Evolutionary conservation across 2,329 filamentous ascomycete genomes (phyloP), one percentile per base, ranked within the genome.

Genomic region (Cercospora sojina): DNA sequence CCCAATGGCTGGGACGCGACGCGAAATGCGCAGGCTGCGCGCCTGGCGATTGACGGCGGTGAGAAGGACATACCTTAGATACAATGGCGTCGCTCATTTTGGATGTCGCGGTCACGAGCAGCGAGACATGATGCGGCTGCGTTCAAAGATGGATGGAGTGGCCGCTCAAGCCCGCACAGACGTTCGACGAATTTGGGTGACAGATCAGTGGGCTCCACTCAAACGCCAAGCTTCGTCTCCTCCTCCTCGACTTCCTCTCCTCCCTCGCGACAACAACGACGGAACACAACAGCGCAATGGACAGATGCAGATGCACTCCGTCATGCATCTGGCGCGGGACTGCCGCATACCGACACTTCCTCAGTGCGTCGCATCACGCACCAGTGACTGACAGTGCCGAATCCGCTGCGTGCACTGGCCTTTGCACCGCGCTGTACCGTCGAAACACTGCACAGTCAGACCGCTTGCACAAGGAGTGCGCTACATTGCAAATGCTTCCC

Each of bases 1-100:
- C 60, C 51, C 60, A 62, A 56, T 62, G 47, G 60, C 47, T 27
- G 51, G 16, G 25, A 29, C 25, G 51, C 51, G 51, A 29, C 25
- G n/a, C 51, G 51, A 29, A 56, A 31, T 25, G 29, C 25, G 25
- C 51, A 32, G 29, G 8, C 25, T 31, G 25, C 25, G 29, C 13
- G 51, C 51, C 25, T 56, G 25, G 25, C 51, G 10, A 31, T 25
- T 12, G 51, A 9, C 31, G 47, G 20, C 6, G 60, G 23, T n/a
- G 20, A 27, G 12, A 18, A 35, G 27, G 9, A 62, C 60, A 53
- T 62, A 62, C 60, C 60, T 62, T 62, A 35, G 60, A 62, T 55
- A 62, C 60, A 41, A 62, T 62, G 60, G 60, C 60, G 60, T 62
- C 60, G 60, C 60, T 62, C 60, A 62, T 62, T 27, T 62, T 62